Percentiles rank a stretch among this genome's conserved stretches.
phyloP scores from a whole-genome alignment of 768 basidiomycete species.

The Mycena vulgaris region DNA sequence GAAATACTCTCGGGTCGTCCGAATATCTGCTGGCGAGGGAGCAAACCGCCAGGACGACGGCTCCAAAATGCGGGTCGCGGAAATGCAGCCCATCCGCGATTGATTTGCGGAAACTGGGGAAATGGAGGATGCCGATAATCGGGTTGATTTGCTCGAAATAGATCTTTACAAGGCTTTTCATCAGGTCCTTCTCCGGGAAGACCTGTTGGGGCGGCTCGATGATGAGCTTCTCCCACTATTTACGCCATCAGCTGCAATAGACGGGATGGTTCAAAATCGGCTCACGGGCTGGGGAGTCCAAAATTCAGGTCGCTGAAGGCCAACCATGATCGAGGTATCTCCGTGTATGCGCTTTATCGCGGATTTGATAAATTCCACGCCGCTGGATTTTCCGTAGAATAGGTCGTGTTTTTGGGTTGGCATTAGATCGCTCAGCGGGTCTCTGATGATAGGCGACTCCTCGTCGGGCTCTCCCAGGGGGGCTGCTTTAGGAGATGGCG shows the following conservation, averaged over 20 bases:
- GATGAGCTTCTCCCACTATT: slow-evolving; percentile 55
- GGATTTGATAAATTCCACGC: slow-evolving; percentile 11
- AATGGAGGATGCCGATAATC: slow-evolving; percentile 74
- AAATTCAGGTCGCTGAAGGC: slow-evolving; percentile 36
- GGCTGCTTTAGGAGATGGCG: background rate
- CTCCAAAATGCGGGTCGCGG: slow-evolving; percentile 65
- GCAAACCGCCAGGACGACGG: slow-evolving; percentile 74
- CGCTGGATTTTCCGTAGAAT: slow-evolving; percentile 22
- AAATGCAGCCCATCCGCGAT: slow-evolving; percentile 63
- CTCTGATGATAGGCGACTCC: background rate
- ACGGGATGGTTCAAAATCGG: background rate
- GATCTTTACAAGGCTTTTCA: slow-evolving; percentile 63
- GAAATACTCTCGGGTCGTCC: slow-evolving; percentile 50
- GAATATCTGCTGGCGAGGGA: slow-evolving; percentile 72
- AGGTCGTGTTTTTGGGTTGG: background rate
- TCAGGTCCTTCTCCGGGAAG: slow-evolving; percentile 67
- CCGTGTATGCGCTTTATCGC: slow-evolving; percentile 19
- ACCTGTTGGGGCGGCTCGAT: slow-evolving; percentile 41
- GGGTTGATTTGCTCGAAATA: slow-evolving; percentile 72
- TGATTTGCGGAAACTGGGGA: slow-evolving; percentile 70
- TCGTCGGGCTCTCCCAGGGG: background rate
- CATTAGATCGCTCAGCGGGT: slow-evolving; percentile 32
- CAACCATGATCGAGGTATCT: background rate
- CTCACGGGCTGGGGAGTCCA: slow-evolving; percentile 29
- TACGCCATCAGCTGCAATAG: background rate